These are phyloP conservation scores for Ustulina deusta DNA, from an alignment of 2,329 filamentous ascomycete species.

Conservation along the genomic window DNA sequence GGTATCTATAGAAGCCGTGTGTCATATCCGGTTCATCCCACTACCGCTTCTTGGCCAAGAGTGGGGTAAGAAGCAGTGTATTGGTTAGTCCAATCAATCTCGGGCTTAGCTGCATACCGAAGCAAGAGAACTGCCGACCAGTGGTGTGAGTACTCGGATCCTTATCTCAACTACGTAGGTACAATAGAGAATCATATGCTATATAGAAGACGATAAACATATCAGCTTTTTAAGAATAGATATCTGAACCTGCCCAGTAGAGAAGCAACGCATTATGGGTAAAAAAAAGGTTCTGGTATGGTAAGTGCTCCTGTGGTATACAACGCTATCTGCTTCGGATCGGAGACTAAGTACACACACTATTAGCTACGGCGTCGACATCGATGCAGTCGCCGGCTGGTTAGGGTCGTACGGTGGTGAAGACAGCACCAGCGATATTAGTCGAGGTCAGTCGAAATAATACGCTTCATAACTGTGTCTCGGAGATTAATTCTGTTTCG, in stretches of 20 bases:
- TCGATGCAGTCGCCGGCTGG: conserved; percentile 83
- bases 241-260: neutral
- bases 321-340: neutral
- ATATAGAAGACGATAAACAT: too few relatives aligned
- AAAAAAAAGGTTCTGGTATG: conserved; percentile 37
- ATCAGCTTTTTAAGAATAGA: neutral
- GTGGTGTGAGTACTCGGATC: neutral
- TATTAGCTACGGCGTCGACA: conserved; percentile 64
- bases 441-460: conserved; percentile 63
- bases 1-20: neutral
- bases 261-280: conserved; percentile 20
- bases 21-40: conserved; percentile 4
- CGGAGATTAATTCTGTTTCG: neutral
- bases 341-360: neutral
- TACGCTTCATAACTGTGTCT: neutral
- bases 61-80: conserved; percentile 9
- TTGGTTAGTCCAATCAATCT: neutral
- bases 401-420: conserved; percentile 80
- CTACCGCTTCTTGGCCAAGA: conserved; percentile 16
- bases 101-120: conserved; percentile 4
- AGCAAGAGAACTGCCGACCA: neutral
- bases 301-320: conserved; percentile 14
- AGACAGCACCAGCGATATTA: conserved; percentile 78
- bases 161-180: too few relatives aligned
- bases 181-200: too few relatives aligned